A percentile compares a stretch with the other conserved stretches of the same genome.
phyloP scores from a whole-genome alignment of 176 grass and related monocot species.

The Thalia dealbata region DNA sequence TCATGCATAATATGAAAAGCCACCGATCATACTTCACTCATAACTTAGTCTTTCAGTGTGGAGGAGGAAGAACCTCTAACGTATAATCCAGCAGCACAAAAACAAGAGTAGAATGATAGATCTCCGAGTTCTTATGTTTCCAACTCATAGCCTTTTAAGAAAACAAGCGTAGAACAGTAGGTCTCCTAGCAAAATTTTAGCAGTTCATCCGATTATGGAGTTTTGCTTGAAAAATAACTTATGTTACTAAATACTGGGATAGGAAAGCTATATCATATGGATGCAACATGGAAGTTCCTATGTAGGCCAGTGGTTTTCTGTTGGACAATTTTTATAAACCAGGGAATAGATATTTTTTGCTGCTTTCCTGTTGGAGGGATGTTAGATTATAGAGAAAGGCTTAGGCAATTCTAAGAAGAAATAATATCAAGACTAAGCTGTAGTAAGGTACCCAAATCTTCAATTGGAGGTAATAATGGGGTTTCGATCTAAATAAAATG shows the following conservation, averaged over 20 bases:
- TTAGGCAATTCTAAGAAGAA: no score
- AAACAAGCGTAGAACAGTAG: background rate
- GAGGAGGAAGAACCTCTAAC: background rate
- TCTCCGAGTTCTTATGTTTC: background rate
- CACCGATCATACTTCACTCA: no score
- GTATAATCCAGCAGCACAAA: background rate
- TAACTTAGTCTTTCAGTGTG: no score
- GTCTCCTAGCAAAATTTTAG: background rate
- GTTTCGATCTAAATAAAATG: no score
- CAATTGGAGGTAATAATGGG: no score
- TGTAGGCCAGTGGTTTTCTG: background rate
- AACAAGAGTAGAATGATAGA: background rate
- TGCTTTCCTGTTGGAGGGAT: no score
- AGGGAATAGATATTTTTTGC: background rate
- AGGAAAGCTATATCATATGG: no score
- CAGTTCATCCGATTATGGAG: background rate
- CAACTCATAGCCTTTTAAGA: background rate
- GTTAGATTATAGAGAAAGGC: no score
- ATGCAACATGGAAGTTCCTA: no score
- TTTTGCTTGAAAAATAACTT: background rate
- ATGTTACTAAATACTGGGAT: background rate
- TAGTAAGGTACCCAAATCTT: no score
- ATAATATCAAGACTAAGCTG: no score
- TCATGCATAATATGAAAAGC: background rate
- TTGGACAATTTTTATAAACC: background rate